Base-by-base conservation (phyloP, 495 filamentous ascomycete species). In the Rusavskia elegans region DNA sequence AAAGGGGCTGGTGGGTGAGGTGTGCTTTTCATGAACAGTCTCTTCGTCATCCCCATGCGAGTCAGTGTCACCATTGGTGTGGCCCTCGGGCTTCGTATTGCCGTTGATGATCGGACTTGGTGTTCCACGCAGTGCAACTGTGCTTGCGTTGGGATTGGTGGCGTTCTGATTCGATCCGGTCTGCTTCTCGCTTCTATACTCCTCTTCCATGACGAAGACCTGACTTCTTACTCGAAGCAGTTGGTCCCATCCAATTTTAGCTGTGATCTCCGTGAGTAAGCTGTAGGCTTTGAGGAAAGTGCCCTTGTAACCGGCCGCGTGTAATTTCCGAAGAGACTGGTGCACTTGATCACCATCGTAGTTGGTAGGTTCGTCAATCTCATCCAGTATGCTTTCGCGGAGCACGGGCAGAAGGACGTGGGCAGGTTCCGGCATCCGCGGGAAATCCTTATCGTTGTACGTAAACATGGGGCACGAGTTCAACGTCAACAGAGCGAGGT, bases 381-480 rank as follows among this genome's bases (percentile, higher is more conserved):
- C 92, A 53, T 98, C 92, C 52, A 96, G 75, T 45, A 88, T 79
- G n/a, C 85, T 89, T 64, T 97, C 93, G 0, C 83, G 76, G 16
- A 96, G 74, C 4, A 88, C 82, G 0, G 92, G 92, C 20, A 98
- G 78, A 61, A 85, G 78, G 52, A 96, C 82, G 49, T 85, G 85
- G 48, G 79, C 78, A 0, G 89, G 88, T 57, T 92, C 87, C 19
- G 92, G 92, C 84, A 95, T 89, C 52, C 89, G 75, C 17, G 92
- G 92, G 7, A 87, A 80, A 63, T 98, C 92, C 59, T 95, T 96
- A 64, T 98, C 92, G 64, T 96, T 90, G 66, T 97, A 96, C 8
- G 92, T 97, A 64, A 98, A 98, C 92, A 98, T 98, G 4, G 92
- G 92, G 56, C 93, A 98, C 3, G 90, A 96, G 67, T 98, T 98